Percentiles rank a stretch among this genome's conserved stretches.
Conservation (phyloP, 208 protist species). For the Blastocrithidia nonstop region DNA sequence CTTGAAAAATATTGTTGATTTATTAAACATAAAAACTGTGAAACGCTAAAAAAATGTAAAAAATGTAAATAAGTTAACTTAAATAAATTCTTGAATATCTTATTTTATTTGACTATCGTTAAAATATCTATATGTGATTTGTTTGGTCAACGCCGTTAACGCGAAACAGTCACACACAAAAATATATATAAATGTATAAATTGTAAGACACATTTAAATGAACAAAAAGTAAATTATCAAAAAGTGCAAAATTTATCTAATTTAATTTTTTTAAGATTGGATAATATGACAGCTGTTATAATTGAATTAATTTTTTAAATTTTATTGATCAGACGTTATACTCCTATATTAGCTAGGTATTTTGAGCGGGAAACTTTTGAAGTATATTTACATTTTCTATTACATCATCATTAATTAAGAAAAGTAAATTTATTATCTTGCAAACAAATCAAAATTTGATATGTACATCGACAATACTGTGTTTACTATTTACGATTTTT, state of each 20-base stretch:
- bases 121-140: not conserved
- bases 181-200: too few relatives aligned
- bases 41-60: slow-evolving; percentile 8
- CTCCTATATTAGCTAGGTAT: not conserved
- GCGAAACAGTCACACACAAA: too few relatives aligned
- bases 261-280: too few relatives aligned
- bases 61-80: slow-evolving; percentile 3
- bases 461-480: too few relatives aligned
- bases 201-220: too few relatives aligned
- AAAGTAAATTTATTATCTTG: too few relatives aligned
- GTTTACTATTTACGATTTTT: too few relatives aligned
- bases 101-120: not conserved
- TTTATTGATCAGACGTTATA: not conserved
- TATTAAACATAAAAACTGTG: not conserved
- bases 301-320: not conserved
- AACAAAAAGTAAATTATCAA: too few relatives aligned
- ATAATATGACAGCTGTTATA: too few relatives aligned
- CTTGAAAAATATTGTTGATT: not conserved
- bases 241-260: too few relatives aligned
- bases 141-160: too few relatives aligned
- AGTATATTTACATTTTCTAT: not conserved
- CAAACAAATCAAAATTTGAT: too few relatives aligned
- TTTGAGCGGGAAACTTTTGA: not conserved
- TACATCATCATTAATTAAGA: not conserved
- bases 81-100: not conserved